Evolutionary conservation across 768 basidiomycete genomes (phyloP).

Genomic region (Mycena chlorophos): DNA sequence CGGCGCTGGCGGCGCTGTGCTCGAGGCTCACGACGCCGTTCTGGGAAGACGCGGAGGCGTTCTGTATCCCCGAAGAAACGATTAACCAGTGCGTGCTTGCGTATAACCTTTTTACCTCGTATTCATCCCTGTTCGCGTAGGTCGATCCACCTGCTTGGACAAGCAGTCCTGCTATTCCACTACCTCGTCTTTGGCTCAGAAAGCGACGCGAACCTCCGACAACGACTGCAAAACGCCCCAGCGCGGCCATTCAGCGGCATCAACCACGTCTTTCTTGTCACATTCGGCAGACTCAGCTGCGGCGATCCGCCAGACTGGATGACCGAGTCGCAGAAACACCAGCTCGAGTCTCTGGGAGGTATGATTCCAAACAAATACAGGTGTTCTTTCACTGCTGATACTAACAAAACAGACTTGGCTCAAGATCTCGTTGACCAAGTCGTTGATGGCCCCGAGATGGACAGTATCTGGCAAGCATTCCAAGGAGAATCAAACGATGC

Average conservation of each 20-base stretch:
- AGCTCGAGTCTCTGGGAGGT: conserved; percentile 46
- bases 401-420: conserved; percentile 54
- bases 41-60: conserved; percentile 63
- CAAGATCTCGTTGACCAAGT: conserved; percentile 63
- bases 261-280: conserved; percentile 71
- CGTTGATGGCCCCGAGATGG: conserved; percentile 73
- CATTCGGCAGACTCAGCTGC: conserved; percentile 73
- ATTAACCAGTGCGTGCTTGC: conserved; percentile 37
- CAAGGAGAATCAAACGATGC: conserved; percentile 42
- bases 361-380: conserved; percentile 1
- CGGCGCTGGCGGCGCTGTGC: conserved; percentile 61
- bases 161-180: conserved; percentile 60
- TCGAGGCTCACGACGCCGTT: conserved; percentile 53
- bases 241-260: conserved; percentile 60
- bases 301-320: conserved; percentile 68
- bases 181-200: conserved; percentile 56
- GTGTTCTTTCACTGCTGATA: background rate
- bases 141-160: conserved; percentile 49
- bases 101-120: background rate
- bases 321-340: conserved; percentile 40
- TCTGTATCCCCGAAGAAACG: conserved; percentile 37
- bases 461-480: conserved; percentile 63
- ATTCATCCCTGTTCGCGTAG: conserved; percentile 35
- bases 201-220: conserved; percentile 52
- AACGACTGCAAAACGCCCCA: conserved; percentile 56